phyloP scores from a whole-genome alignment of 176 grass and related monocot species.

The Tillandsia fasciculata region DNA sequence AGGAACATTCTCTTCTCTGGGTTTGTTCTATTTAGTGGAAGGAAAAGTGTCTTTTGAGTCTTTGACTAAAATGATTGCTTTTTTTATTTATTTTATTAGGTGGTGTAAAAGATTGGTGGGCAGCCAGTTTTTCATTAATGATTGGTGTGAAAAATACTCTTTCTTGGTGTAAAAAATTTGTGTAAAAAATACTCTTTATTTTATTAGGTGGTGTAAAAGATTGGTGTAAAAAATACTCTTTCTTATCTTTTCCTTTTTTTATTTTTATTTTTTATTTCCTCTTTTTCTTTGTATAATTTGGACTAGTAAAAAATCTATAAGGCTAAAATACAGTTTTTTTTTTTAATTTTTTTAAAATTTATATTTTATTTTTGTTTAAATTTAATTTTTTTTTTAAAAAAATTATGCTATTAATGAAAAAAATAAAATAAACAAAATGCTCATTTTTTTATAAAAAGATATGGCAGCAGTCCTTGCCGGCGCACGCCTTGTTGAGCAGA shows the following conservation, averaged over 20 bases:
- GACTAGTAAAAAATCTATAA: neutral
- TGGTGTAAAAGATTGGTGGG: neutral
- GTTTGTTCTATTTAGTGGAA: neutral
- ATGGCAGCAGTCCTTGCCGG: too few relatives aligned
- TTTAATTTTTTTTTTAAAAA: too few relatives aligned
- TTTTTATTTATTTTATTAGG: neutral
- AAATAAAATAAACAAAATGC: too few relatives aligned
- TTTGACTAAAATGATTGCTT: neutral
- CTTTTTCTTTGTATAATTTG: neutral
- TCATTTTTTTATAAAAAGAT: too few relatives aligned
- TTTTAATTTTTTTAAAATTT: neutral
- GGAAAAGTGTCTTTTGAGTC: neutral
- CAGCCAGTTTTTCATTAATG: neutral
- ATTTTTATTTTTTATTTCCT: neutral
- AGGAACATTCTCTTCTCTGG: too few relatives aligned
- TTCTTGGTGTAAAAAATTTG: too few relatives aligned
- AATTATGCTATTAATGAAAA: too few relatives aligned
- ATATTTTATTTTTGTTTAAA: too few relatives aligned
- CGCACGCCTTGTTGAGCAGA: too few relatives aligned
- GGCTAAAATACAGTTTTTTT: too few relatives aligned
- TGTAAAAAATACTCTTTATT: too few relatives aligned
- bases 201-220: neutral
- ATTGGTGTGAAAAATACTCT: too few relatives aligned
- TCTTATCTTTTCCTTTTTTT: neutral
- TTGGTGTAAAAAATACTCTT: neutral